phyloP scores from a whole-genome alignment of 495 filamentous ascomycete species.

The Rostrohypoxylon terebratum region DNA sequence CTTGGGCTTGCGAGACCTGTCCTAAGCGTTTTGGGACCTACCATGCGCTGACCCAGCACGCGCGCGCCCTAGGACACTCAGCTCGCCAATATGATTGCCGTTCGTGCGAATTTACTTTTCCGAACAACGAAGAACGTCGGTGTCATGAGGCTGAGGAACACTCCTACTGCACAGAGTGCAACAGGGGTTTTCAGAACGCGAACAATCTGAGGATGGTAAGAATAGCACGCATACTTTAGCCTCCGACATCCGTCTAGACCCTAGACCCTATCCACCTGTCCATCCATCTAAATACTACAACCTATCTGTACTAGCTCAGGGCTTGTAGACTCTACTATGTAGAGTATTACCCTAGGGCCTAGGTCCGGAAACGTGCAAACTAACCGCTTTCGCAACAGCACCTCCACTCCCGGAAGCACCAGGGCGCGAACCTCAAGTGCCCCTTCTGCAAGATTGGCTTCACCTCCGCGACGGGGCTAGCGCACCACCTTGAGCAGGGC shows the following conservation, averaged over 20 bases:
- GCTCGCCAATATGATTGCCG: slow-evolving; percentile 39
- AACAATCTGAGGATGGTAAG: slow-evolving; percentile 52
- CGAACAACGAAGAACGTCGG: neutral
- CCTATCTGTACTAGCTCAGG: too few species aligned
- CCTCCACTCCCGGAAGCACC: slow-evolving; percentile 48
- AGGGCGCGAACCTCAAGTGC: slow-evolving; percentile 42
- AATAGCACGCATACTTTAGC: neutral
- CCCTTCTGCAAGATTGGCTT: slow-evolving; percentile 49
- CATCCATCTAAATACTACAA: neutral
- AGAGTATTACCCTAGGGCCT: too few species aligned
- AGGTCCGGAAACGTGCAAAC: neutral
- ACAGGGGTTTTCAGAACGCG: slow-evolving; percentile 39
- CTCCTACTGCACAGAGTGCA: slow-evolving; percentile 47
- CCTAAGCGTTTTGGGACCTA: slow-evolving; percentile 32
- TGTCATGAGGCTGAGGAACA: slow-evolving; percentile 44
- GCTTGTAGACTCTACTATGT: neutral
- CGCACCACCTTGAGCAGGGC: slow-evolving; percentile 50
- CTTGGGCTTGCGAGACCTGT: slow-evolving; percentile 46
- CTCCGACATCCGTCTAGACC: neutral
- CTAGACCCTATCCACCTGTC: neutral
- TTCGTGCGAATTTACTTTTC: slow-evolving; percentile 33
- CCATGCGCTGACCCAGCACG: slow-evolving; percentile 36
- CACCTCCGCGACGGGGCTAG: slow-evolving; percentile 49
- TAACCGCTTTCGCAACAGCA: slow-evolving; percentile 35
- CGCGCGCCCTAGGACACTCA: slow-evolving; percentile 33